Evolutionary conservation across 371 early-diverging fungal species (phyloP), one percentile per base, ranked within the genome.

Genomic region (Capillidium heterosporum): DNA sequence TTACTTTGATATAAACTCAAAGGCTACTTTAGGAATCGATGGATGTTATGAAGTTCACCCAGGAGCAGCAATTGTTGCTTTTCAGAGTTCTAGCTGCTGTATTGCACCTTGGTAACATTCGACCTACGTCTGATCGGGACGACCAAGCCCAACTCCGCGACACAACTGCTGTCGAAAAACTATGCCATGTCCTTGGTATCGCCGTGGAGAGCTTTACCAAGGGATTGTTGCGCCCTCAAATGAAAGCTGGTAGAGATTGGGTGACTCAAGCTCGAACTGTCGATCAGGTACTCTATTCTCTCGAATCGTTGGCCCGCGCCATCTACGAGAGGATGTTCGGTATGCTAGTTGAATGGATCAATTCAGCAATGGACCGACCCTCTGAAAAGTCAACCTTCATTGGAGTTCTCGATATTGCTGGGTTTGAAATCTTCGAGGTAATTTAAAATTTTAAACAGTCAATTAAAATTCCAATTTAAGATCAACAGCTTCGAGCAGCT

Each of bases 321-420:
- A 62, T 99, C n/a, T 99, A 99, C 67, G 99, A 99, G 71, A 77
- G 95, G 47, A 89, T 93, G 78, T 99, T 99, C 78, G 87, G 87
- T 40, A 74, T 73, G 48, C 73, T 99, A 11, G 90, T 99, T 32
- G 73, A 70, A 15, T 72, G 91, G 4, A 85, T 98, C 64, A 99
- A 99, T 65, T 61, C 63, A 11, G 85, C 91, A 0, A 77, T 99
- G 59, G 82, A 85, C 64, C 74, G 81, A 13, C 76, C 81, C 0
- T 65, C 70, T 32, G 72, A 75, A 32, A 82, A 80, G 64, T 67
- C 78, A 17, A 78, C 78, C 1, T 99, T 92, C 63, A 99, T 99
- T 63, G 99, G 99, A 43, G 97, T 99, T 5, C 71, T 99, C 21
- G 99, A 99, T 80, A 99, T 99, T 70, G 98, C 98, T 32, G 99